A percentile compares a stretch with the other conserved stretches of the same genome.
These are phyloP conservation scores for Trypanosoma scelopori DNA, from an alignment of 208 protist species.

Conservation along the genomic window DNA sequence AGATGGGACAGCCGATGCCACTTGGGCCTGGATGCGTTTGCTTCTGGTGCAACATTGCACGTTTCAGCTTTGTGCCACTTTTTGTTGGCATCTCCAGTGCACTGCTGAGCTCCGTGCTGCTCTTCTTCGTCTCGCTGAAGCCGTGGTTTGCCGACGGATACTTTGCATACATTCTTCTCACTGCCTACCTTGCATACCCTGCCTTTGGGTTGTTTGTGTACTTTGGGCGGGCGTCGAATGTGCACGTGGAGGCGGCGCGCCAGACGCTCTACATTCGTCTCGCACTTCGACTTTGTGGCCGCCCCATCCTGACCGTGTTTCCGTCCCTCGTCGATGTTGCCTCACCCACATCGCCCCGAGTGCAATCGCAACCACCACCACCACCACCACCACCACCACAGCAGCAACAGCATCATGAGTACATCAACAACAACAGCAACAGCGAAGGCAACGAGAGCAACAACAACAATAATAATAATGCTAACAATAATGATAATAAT, in stretches of 20 bases:
- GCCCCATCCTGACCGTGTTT: conserved; percentile 33
- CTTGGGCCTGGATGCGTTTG: conserved; percentile 55
- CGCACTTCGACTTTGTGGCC: conserved; percentile 37
- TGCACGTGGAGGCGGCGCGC: conserved; percentile 12
- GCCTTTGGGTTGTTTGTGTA: conserved; percentile 28
- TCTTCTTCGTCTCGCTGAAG: conserved; percentile 50
- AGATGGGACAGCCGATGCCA: conserved; percentile 31
- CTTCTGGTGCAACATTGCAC: conserved; percentile 62
- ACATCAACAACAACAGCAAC: conserved; percentile 1
- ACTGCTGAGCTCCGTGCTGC: conserved; percentile 34
- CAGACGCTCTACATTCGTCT: conserved; percentile 39
- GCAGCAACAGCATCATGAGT: background rate
- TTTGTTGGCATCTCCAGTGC: conserved; percentile 32
- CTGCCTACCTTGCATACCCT: conserved; percentile 35
- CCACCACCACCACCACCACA: background rate
- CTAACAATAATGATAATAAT: background rate
- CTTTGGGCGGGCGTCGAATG: background rate
- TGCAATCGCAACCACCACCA: background rate
- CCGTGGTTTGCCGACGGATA: conserved; percentile 65
- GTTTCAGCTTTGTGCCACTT: conserved; percentile 48
- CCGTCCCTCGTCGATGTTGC: conserved; percentile 24
- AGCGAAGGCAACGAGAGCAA: background rate
- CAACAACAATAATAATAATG: background rate
- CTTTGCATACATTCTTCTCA: conserved; percentile 35
- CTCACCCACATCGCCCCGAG: background rate